Evolutionary conservation across 2,329 filamentous ascomycete species (phyloP).

Genomic region (Ilyonectria sp.): DNA sequence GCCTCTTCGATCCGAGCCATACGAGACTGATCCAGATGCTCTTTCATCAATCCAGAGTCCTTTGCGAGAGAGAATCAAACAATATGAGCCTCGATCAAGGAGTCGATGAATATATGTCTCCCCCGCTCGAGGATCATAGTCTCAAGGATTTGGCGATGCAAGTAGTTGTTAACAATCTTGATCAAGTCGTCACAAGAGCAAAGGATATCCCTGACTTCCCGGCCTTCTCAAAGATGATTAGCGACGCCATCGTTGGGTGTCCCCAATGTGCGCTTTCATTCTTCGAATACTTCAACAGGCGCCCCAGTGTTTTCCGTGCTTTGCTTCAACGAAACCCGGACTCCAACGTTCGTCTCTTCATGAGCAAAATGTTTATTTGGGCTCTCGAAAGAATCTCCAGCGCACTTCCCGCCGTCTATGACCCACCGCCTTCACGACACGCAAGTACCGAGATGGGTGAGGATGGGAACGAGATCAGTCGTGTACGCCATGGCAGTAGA

Average conservation of each 20-base stretch:
- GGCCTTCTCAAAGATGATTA: conserved; percentile 65
- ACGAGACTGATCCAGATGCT: conserved; percentile 76
- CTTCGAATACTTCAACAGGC: conserved; percentile 72
- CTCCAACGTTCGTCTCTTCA: conserved; percentile 66
- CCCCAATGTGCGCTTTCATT: conserved; percentile 69
- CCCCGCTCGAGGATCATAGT: conserved; percentile 36
- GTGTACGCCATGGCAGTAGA: conserved; percentile 13
- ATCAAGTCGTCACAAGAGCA: conserved; percentile 81
- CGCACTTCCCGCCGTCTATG: conserved; percentile 64
- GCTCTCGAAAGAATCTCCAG: conserved; percentile 68
- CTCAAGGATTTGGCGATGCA: conserved; percentile 67
- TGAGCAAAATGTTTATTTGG: conserved; percentile 65
- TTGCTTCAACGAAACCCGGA: conserved; percentile 76
- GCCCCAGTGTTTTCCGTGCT: conserved; percentile 72
- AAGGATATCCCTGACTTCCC: conserved; percentile 78
- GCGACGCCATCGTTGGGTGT: conserved; percentile 64
- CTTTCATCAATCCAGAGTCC: conserved; percentile 68
- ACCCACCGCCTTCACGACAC: conserved; percentile 36
- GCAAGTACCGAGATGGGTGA: conserved; percentile 49
- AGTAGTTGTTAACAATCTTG: conserved; percentile 76
- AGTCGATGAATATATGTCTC: conserved; percentile 24
- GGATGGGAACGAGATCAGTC: conserved; percentile 39
- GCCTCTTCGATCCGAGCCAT: conserved; percentile 82
- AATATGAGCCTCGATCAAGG: conserved; percentile 18
- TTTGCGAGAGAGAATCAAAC: conserved; percentile 53